Conservation (phyloP, 371 early-diverging fungal genomes). For the Mucor circinelloides region DNA sequence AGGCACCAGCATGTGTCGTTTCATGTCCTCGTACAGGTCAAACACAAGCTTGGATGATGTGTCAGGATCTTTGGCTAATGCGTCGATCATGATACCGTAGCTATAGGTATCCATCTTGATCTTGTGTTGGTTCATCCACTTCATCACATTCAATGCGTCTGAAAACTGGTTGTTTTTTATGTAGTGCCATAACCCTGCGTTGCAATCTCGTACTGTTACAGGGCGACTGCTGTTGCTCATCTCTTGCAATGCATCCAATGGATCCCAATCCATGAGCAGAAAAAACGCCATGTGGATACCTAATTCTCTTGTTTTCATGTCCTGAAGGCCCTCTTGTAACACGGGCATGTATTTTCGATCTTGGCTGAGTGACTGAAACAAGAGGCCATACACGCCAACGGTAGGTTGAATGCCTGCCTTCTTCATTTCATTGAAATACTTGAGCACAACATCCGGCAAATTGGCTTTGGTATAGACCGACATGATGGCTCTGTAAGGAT, state of each 20-base stretch:
- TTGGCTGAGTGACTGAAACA: slow-evolving; percentile 15
- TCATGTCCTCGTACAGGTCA: slow-evolving; percentile 43
- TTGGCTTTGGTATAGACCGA: slow-evolving; percentile 14
- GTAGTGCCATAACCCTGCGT: slow-evolving; percentile 26
- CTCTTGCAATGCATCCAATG: slow-evolving; percentile 26
- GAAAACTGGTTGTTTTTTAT: slow-evolving; percentile 33
- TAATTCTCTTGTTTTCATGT: slow-evolving; percentile 13
- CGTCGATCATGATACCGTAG: slow-evolving; percentile 45
- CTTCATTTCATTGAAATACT: slow-evolving; percentile 44
- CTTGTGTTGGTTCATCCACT: slow-evolving; percentile 25
- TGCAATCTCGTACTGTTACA: slow-evolving; percentile 30
- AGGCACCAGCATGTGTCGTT: slow-evolving; percentile 18
- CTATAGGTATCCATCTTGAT: slow-evolving; percentile 33
- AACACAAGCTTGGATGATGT: slow-evolving; percentile 27
- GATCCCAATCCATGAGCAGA: slow-evolving; percentile 30
- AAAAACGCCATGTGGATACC: slow-evolving; percentile 20
- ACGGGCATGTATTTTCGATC: neutral
- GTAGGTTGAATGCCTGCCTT: slow-evolving; percentile 29
- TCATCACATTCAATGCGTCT: slow-evolving; percentile 37
- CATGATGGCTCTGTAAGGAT: slow-evolving; percentile 30
- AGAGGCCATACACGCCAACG: slow-evolving; percentile 31
- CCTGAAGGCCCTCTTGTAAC: slow-evolving; percentile 19
- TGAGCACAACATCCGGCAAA: slow-evolving; percentile 18
- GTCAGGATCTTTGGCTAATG: slow-evolving; percentile 32
- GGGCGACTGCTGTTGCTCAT: slow-evolving; percentile 10